A percentile compares a stretch with the other conserved stretches of the same genome.
phyloP scores from a whole-genome alignment of 1,139 yeast genomes.

The Suhomyces coccinellae region DNA sequence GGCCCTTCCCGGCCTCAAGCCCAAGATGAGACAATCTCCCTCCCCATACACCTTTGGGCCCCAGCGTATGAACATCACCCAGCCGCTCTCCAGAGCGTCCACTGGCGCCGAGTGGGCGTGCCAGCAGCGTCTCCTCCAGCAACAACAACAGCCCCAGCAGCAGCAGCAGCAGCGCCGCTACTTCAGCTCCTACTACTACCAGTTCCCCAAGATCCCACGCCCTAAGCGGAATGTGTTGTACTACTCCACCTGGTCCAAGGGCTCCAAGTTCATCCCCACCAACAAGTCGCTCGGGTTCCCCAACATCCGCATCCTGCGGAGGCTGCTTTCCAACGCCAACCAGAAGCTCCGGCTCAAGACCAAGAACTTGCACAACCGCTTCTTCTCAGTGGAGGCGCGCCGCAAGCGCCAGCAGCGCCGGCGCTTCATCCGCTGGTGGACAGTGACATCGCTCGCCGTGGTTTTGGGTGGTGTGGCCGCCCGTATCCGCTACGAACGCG shows the following conservation, averaged over 20 bases:
- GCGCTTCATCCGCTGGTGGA: slow-evolving; percentile 66
- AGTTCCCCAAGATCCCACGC: slow-evolving; percentile 62
- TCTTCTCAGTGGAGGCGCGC: slow-evolving; percentile 48
- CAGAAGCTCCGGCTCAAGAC: slow-evolving; percentile 39
- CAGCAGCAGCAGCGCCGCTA: slow-evolving; percentile 23
- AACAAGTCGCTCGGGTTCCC: slow-evolving; percentile 27
- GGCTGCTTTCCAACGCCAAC: slow-evolving; percentile 43
- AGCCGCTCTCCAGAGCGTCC: slow-evolving; percentile 47
- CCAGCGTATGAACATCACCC: slow-evolving; percentile 37
- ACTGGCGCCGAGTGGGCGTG: slow-evolving; percentile 34
- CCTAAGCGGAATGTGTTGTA: slow-evolving; percentile 61
- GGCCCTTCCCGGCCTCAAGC: slow-evolving; percentile 14
- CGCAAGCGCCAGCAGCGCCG: slow-evolving; percentile 46
- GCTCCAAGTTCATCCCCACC: slow-evolving; percentile 19
- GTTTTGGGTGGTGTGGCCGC: slow-evolving; percentile 67
- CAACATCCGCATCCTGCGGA: slow-evolving; percentile 28
- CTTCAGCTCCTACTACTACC: slow-evolving; percentile 37
- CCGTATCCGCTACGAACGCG: slow-evolving; percentile 45
- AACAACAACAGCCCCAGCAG: slow-evolving; percentile 16
- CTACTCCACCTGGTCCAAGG: slow-evolving; percentile 46
- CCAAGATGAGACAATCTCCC: slow-evolving; percentile 15
- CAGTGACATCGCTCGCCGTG: slow-evolving; percentile 62
- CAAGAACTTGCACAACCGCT: slow-evolving; percentile 38
- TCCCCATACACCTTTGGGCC: slow-evolving; percentile 18
- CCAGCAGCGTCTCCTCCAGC: slow-evolving; percentile 18